Base-by-base conservation (phyloP, 352 stramenopile species). In the Globisporangium iwayamae region DNA sequence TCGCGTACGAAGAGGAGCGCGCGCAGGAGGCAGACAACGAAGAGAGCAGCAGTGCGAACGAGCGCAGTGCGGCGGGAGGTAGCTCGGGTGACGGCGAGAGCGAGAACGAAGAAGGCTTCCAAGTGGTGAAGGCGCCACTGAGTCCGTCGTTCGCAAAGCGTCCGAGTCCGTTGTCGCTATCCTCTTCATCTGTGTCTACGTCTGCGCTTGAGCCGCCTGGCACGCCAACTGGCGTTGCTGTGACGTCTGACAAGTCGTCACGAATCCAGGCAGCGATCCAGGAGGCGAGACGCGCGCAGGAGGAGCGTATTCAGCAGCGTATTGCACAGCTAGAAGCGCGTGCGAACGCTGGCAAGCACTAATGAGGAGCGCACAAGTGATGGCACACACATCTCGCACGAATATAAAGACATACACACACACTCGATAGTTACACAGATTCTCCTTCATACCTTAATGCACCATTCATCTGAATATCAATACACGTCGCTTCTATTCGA, bases 201-300 rank as follows among this genome's bases (percentile, higher is more conserved):
- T 41, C 39, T 39, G 59, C 63, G 34, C 69, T 71, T 22, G 65
- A 63, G 5, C 62, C 74, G 3, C 60, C 69, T 18, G 66, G 68
- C 5, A 83, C 73, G 4, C 76, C 76, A 52, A 70, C 70, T 11
- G 48, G 48, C 9, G 14, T 73, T 20, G 71, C 83, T 3, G 46
- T 75, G 59, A 73, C 70, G 9, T 70, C 68, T 14, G 64, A 68
- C 11, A 73, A 74, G 46, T 84, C 80, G 43, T 79, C 73, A 34
- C 65, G 72, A 32, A 81, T 93, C 30, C 73, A 76, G 1, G 60
- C 75, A 51, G 84, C 84, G 47, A 90, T 90, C 53, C 68, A 68
- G 38, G 65, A 82, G 36, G 80, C 79, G 14, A 75, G 71, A 9
- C 78, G 66, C 46, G 70, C 68, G 7, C 82, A 91, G 66, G 66